Evolutionary conservation across 169 alveolate species (phyloP).

Genomic region (Neospora caninum): DNA sequence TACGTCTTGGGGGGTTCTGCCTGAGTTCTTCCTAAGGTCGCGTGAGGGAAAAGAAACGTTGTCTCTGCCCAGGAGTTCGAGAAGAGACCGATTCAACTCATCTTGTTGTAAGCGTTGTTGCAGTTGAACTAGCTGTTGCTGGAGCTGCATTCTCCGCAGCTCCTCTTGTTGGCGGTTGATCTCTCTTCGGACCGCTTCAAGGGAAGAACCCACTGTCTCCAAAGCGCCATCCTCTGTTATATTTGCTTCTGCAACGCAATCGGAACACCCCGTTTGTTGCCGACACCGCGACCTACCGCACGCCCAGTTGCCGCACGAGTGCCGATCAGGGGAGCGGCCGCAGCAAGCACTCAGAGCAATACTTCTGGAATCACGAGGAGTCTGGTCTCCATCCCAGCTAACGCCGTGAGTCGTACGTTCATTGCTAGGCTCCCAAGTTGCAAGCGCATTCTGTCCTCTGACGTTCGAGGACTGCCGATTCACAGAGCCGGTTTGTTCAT

Average conservation of each 20-base stretch:
- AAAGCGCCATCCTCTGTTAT: neutral
- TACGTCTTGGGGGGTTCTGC: no score
- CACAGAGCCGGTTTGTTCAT: no score
- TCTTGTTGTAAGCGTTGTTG: constrained; percentile 34
- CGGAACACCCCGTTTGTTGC: neutral
- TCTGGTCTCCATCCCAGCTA: neutral
- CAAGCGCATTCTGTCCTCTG: no score
- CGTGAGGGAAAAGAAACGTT: neutral
- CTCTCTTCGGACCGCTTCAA: neutral
- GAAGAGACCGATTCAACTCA: neutral
- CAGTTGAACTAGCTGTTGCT: constrained; percentile 34
- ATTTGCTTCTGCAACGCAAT: neutral
- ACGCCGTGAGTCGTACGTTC: neutral
- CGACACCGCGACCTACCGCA: neutral
- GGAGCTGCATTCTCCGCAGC: constrained; percentile 27
- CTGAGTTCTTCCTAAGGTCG: neutral
- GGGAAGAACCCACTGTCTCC: neutral
- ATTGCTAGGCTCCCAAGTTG: no score
- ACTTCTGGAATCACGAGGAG: neutral
- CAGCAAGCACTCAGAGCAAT: neutral
- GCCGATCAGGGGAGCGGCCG: neutral
- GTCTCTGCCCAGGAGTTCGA: neutral
- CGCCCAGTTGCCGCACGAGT: neutral
- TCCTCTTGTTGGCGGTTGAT: constrained; percentile 34
- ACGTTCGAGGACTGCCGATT: no score